A percentile compares a stretch with the other conserved stretches of the same genome.
These are phyloP conservation scores for Daldinia childiae DNA, from an alignment of 495 filamentous ascomycete genomes.

Conservation along the genomic window DNA sequence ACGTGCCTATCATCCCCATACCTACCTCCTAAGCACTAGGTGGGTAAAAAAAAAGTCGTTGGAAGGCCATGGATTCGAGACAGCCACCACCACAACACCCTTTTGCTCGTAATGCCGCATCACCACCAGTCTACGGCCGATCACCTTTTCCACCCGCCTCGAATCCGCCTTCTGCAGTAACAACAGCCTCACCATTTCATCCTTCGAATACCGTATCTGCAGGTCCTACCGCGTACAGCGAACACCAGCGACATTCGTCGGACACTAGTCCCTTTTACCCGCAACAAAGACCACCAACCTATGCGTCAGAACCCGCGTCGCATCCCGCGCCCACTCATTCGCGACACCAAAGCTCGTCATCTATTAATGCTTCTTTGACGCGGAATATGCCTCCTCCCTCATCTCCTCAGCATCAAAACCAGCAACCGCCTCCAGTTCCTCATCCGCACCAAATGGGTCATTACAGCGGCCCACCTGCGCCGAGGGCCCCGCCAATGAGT, in stretches of 20 bases:
- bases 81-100: conserved; percentile 47
- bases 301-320: conserved; percentile 56
- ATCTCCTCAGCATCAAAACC: conserved; percentile 55
- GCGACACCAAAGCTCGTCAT: conserved; percentile 64
- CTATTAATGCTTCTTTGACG: conserved; percentile 57
- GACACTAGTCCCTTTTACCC: conserved; percentile 56
- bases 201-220: conserved; percentile 45
- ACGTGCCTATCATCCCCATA: conserved; percentile 11
- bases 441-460: conserved; percentile 53
- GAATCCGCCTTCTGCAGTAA: conserved; percentile 30
- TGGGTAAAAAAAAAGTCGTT: conserved; percentile 24
- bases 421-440: conserved; percentile 45
- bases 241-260: conserved; percentile 61
- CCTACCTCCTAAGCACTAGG: conserved; percentile 32
- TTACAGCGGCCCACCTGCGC: conserved; percentile 56
- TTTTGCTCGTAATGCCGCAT: conserved; percentile 50
- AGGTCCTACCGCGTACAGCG: conserved; percentile 50
- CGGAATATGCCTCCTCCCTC: conserved; percentile 65
- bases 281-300: conserved; percentile 52
- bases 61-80: conserved; percentile 41
- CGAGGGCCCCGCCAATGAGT: conserved; percentile 61
- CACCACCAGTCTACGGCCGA: conserved; percentile 47
- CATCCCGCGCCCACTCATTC: conserved; percentile 58
- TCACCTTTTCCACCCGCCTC: conserved; percentile 47
- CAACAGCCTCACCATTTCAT: conserved; percentile 40